Conservation (phyloP, 345 rosid species). For the Hibiscus syriacus region DNA sequence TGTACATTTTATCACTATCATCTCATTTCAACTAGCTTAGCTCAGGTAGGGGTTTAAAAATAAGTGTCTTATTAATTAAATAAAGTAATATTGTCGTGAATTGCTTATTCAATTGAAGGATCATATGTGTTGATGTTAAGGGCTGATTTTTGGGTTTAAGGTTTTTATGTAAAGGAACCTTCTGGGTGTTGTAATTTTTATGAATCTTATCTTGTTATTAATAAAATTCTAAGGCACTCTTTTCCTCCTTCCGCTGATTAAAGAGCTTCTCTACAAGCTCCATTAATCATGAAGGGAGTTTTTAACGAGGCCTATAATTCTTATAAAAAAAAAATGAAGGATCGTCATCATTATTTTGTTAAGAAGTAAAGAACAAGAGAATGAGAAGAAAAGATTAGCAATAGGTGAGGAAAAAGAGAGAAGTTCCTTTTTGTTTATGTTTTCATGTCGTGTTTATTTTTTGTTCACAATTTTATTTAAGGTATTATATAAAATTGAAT, state of each 20-base stretch:
- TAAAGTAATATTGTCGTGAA: not conserved
- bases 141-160: too few relatives aligned
- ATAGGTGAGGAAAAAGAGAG: not conserved
- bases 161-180: too few relatives aligned
- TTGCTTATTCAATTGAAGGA: not conserved
- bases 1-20: not conserved
- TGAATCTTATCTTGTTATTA: too few relatives aligned
- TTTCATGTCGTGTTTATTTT: not conserved
- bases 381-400: not conserved
- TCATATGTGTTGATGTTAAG: too few relatives aligned
- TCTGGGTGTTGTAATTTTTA: too few relatives aligned
- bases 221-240: too few relatives aligned
- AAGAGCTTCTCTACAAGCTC: too few relatives aligned
- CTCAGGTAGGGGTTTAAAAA: not conserved
- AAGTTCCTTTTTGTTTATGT: not conserved
- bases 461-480: not conserved
- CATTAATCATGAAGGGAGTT: too few relatives aligned
- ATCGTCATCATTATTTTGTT: too few relatives aligned
- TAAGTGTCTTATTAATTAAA: not conserved
- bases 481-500: not conserved
- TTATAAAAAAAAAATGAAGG: too few relatives aligned
- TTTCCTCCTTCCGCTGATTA: too few relatives aligned
- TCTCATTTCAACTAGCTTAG: not conserved
- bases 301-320: too few relatives aligned
- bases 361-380: not conserved